A percentile compares a stretch with the other conserved stretches of the same genome.
Evolutionary conservation across 2,329 filamentous ascomycete species (phyloP).

Genomic region (Myriosclerotinia scirpicola): DNA sequence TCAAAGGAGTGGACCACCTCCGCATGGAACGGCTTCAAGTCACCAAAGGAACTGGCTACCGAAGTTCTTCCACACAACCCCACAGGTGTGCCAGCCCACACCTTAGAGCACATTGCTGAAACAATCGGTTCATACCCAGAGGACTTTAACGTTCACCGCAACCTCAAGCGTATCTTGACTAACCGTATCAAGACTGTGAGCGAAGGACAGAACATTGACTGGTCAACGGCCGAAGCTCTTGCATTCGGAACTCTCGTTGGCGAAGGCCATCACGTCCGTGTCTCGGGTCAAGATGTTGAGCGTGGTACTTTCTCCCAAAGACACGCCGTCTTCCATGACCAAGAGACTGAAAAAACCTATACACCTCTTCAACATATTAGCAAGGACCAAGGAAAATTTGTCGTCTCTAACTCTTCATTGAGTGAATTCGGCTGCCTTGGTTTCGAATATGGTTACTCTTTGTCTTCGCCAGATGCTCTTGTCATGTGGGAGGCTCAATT

Average conservation of each 20-base stretch:
- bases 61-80: constrained; percentile 91
- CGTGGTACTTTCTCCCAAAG: constrained; percentile 99
- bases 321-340: constrained; percentile 95
- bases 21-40: constrained; percentile 99
- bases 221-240: constrained; percentile 93
- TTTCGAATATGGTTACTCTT: constrained; percentile 97
- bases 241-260: constrained; percentile 88
- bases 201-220: constrained; percentile 94
- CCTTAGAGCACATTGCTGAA: constrained; percentile 77
- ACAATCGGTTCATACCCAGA: constrained; percentile 78
- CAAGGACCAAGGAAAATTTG: constrained; percentile 91
- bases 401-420: constrained; percentile 93
- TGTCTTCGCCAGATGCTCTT: constrained; percentile 93
- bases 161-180: constrained; percentile 91
- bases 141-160: constrained; percentile 86
- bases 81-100: constrained; percentile 73
- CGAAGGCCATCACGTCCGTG: constrained; percentile 95
- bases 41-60: constrained; percentile 92
- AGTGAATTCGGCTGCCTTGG: constrained; percentile 73
- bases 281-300: constrained; percentile 98
- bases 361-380: constrained; percentile 87
- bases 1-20: constrained; percentile 98
- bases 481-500: constrained; percentile 99
- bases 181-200: constrained; percentile 88
- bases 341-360: constrained; percentile 89